Conservation (phyloP, 805 yeast species). For the Metschnikowia dekortorum region DNA sequence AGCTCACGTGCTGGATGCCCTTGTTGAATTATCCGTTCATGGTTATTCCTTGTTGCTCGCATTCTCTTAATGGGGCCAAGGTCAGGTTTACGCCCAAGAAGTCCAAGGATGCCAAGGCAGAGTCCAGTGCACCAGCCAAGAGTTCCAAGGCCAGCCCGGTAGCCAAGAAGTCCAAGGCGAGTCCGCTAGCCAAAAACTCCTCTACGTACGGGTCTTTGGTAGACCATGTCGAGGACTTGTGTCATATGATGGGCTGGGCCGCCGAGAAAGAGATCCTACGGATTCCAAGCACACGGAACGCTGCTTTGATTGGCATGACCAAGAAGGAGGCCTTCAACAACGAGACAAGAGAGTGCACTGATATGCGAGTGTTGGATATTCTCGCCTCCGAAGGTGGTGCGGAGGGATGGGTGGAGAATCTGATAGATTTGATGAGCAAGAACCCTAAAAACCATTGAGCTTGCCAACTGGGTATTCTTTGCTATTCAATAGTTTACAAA, state of each 20-base stretch:
- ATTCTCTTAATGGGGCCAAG: conserved; percentile 73
- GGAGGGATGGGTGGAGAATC: conserved; percentile 82
- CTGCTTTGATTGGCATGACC: conserved; percentile 74
- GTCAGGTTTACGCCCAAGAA: conserved; percentile 53
- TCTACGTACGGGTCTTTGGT: conserved; percentile 85
- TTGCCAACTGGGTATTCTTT: neutral
- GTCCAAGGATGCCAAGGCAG: conserved; percentile 3
- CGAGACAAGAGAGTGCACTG: conserved; percentile 29
- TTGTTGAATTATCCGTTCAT: conserved; percentile 79
- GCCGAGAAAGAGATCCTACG: conserved; percentile 82
- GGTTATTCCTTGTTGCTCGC: conserved; percentile 95
- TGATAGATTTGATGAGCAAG: conserved; percentile 64
- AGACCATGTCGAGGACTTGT: conserved; percentile 72
- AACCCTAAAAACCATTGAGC: conserved; percentile 68
- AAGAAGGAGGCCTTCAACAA: conserved; percentile 20
- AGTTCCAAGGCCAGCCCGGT: no score
- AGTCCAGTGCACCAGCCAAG: neutral
- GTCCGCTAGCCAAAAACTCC: conserved; percentile 14
- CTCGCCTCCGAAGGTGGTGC: conserved; percentile 82
- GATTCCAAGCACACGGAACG: conserved; percentile 91
- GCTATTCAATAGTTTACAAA: neutral
- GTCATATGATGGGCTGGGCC: conserved; percentile 73
- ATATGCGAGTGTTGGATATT: conserved; percentile 51
- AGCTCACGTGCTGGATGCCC: conserved; percentile 93
- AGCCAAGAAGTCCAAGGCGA: no score